Base-by-base conservation (phyloP, 805 yeast species). In the Ogataea polymorpha region DNA sequence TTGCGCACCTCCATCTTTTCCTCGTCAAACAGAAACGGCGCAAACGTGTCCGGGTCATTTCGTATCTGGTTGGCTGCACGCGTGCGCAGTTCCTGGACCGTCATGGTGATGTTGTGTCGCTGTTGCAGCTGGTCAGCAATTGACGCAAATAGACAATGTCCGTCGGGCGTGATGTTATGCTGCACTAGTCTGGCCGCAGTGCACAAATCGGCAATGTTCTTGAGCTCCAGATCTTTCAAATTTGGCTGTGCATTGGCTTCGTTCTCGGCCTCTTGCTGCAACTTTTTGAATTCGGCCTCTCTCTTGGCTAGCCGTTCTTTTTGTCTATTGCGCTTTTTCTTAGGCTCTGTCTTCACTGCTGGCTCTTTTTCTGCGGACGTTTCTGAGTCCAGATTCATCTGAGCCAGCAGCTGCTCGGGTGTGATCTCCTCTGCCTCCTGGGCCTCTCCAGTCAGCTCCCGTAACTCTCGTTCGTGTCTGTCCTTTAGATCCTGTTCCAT, bases 111-210 rank as follows among this genome's bases (percentile, higher is more conserved):
- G 3, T 56, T 63, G 23, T 77, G 86, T 16, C 95, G 74, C 3
- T 55, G 42, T 34, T 57, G 50, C 46, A 91, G 63, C 56, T 91
- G 98, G 58, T 91, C 96, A 16, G 81, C 70, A 14, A 91, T 73
- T 0, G 96, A 82, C 4, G 91, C 86, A 68, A 88, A 93, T 23
- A 91, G 66, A 70, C 99, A 93, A 61, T 91, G 91, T 0, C 98
- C 99, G 61, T 91, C 98, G 0, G 98, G 96, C 45, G 73, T 68
- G 34, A 89, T 85, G 50, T 89, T 95, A 46, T 71, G 63, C 49
- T 82, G 80, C 15, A 48, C 55, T n/a, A 87, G 65, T 4, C 71
- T 65, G 23, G 72, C 67, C 18, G 72, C 41, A 2, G 56, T 50
- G 45, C 93, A 76, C 20, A 82, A 55, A 26, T 68, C 68, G 14